These are phyloP conservation scores for Sporothrix brasiliensis DNA, from an alignment of 2,329 filamentous ascomycete species.

Conservation along the genomic window DNA sequence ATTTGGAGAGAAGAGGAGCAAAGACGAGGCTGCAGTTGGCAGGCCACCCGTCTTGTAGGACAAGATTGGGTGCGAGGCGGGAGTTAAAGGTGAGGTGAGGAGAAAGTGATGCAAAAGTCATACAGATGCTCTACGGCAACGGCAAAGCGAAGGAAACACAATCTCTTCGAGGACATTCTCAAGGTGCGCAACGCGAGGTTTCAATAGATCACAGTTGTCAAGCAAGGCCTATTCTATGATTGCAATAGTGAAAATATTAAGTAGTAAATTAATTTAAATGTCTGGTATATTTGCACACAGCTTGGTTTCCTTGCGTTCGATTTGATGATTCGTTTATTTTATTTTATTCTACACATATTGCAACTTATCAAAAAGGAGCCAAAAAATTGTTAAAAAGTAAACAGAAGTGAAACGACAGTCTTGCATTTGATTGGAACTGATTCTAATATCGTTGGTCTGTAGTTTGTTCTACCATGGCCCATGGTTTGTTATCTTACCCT, in stretches of 20 bases:
- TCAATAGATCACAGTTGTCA: not conserved
- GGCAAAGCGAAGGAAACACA: no score
- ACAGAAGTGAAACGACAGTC: not conserved
- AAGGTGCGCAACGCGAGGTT: not conserved
- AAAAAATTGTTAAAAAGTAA: no score
- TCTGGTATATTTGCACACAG: not conserved
- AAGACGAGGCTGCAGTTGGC: not conserved
- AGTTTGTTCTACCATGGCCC: not conserved
- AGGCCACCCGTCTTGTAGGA: not conserved
- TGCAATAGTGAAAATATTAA: no score
- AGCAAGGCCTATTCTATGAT: no score
- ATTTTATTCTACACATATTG: no score
- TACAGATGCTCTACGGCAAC: no score
- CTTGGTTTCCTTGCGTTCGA: not conserved
- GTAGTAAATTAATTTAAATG: no score
- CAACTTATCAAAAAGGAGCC: no score
- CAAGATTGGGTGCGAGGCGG: slow-evolving; percentile 10
- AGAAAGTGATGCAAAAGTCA: not conserved
- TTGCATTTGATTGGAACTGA: not conserved
- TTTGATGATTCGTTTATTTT: no score
- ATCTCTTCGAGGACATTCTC: no score
- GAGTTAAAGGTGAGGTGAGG: not conserved
- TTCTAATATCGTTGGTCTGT: not conserved
- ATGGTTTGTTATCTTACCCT: not conserved
- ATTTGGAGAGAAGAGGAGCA: not conserved